Evolutionary conservation across 2,329 filamentous ascomycete genomes (phyloP).

Genomic region (Cordyceps cateniannulata): DNA sequence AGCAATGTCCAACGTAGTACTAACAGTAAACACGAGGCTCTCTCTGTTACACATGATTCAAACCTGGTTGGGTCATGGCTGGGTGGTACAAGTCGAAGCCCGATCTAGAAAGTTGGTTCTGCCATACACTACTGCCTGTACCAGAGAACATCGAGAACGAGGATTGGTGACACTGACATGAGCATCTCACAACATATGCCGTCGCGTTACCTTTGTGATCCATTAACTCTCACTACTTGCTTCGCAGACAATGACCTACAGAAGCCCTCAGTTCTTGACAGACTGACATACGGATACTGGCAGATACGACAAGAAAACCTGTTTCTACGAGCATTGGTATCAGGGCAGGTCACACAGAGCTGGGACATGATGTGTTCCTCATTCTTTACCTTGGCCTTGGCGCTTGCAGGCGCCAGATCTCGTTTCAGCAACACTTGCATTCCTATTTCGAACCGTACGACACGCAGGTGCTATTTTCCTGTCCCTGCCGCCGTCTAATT

Average conservation of each 20-base stretch:
- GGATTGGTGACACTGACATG: neutral
- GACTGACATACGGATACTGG: neutral
- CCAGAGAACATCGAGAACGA: neutral
- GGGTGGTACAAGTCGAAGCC: neutral
- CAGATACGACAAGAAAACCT: conserved; percentile 1
- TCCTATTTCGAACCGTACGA: neutral
- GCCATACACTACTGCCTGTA: neutral
- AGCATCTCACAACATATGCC: neutral
- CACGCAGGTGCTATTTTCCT: neutral
- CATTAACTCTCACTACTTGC: neutral
- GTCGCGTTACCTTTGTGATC: neutral
- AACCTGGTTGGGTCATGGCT: neutral
- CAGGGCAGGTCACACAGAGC: neutral
- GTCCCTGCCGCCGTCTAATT: neutral
- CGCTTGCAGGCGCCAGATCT: neutral
- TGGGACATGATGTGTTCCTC: neutral
- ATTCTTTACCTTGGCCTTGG: neutral
- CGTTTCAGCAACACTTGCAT: neutral
- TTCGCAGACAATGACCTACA: neutral
- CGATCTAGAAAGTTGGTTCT: neutral
- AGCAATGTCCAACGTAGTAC: neutral
- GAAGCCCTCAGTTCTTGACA: neutral
- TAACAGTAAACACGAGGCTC: neutral
- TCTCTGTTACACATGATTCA: neutral
- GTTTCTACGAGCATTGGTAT: neutral